Evolutionary conservation across 1,284 basidiomycete genomes (phyloP).

Genomic region (Filobasidium uniguttulatum): DNA sequence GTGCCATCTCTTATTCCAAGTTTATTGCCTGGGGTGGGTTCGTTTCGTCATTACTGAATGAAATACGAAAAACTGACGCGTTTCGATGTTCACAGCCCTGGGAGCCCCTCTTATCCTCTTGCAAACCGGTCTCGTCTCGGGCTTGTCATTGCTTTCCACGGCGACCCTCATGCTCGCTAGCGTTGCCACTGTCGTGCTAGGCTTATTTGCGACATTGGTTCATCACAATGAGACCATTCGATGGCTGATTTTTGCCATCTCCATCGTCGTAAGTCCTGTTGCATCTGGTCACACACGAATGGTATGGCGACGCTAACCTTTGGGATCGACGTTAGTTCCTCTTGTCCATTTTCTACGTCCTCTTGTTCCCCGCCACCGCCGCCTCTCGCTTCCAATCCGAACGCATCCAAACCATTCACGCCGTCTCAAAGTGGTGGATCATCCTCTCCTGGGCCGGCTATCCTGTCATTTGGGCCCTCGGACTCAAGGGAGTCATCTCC

Average conservation of each 20-base stretch:
- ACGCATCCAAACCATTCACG: constrained; percentile 11
- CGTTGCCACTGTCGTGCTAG: constrained; percentile 26
- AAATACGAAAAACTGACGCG: too few species aligned
- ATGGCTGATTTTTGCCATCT: constrained; percentile 27
- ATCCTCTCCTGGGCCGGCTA: constrained; percentile 26
- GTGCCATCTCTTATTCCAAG: too few species aligned
- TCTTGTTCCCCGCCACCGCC: constrained; percentile 12
- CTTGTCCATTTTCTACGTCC: neutral
- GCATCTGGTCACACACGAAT: constrained; percentile 25
- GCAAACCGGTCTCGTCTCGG: constrained; percentile 13
- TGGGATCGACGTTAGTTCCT: neutral
- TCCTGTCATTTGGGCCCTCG: constrained; percentile 18
- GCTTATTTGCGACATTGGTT: constrained; percentile 20
- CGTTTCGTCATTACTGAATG: too few species aligned
- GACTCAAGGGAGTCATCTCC: constrained; percentile 9
- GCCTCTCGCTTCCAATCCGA: constrained; percentile 18
- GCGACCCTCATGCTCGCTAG: constrained; percentile 24
- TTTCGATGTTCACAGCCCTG: too few species aligned
- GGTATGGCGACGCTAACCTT: constrained; percentile 18
- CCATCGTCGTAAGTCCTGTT: constrained; percentile 16
- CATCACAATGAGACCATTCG: constrained; percentile 18
- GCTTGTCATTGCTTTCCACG: constrained; percentile 17
- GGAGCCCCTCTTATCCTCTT: neutral
- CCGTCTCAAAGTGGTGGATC: constrained; percentile 11
- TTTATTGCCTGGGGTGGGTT: too few species aligned